Evolutionary conservation across 2,329 filamentous ascomycete species (phyloP), one percentile per base, ranked within the genome.

Genomic region (Bisporella sp.): DNA sequence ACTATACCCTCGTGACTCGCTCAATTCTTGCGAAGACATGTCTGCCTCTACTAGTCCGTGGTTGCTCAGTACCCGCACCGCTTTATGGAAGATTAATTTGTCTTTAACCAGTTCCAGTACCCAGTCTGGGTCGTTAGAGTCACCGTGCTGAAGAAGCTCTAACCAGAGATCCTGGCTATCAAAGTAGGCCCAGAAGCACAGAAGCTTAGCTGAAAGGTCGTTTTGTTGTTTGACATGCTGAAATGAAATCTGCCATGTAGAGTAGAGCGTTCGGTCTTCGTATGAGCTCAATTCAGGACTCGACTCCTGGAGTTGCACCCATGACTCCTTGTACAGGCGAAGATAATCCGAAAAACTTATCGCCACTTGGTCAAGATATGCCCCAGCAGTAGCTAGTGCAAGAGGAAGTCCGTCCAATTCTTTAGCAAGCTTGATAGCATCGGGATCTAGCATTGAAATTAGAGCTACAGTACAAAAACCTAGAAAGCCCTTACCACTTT

Each of bases 371-470:
- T 39, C 9, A 13, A 39, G 35, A 39, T 39, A 39, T 11, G 69
- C 63, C 4, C 72, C 71, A 21, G 73, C 73, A 8, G 71, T 69
- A 7, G 71, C 59, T n/a, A 76, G 65, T 1, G 73, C 73, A 33
- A 77, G 66, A 9, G 71, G 72, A 31, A 75, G 66, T 4, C 73
- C 40, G 50, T 71, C 67, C 0, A 76, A 68, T 45, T 47, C 28
- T 35, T 48, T 41, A 28, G 45, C 45, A 45, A 51, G 51, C 39
- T 5, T 43, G 7, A 51, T 31, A 39, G 51, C 51, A 51, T 54
- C 48, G 1, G 49, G 45, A 41, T 52, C 45, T 52, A 48, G 30
- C n/a, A 31, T 46, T 42, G 5, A 31, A 21, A 30, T 50, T 33
- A 47, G 48, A 7, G 4, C 31, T 8, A 8, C 45, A 30, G 31